Conservation (phyloP, 371 early-diverging fungal genomes). For the Globomyces sp. region DNA sequence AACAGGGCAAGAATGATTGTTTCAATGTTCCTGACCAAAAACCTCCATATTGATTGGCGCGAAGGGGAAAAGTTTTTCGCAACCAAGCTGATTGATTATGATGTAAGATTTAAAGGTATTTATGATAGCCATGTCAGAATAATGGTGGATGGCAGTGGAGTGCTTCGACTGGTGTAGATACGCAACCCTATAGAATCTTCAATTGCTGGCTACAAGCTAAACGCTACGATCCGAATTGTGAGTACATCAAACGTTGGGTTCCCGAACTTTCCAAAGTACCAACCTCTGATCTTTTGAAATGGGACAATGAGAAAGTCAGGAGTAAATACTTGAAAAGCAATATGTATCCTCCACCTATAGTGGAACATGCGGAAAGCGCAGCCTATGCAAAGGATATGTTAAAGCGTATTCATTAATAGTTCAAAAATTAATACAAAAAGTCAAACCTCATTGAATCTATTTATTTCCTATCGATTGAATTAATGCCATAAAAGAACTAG, state of each 20-base stretch:
- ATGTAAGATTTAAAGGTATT: slow-evolving; percentile 15
- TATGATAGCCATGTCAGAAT: slow-evolving; percentile 49
- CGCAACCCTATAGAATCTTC: slow-evolving; percentile 69
- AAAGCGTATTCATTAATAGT: slow-evolving; percentile 13
- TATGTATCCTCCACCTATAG: background rate
- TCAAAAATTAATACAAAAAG: too few species aligned
- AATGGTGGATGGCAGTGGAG: slow-evolving; percentile 78
- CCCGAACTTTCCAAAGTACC: slow-evolving; percentile 34
- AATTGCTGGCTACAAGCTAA: slow-evolving; percentile 52
- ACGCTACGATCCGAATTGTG: slow-evolving; percentile 59
- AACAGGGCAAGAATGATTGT: slow-evolving; percentile 66
- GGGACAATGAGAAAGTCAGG: slow-evolving; percentile 16
- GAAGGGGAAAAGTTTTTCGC: slow-evolving; percentile 62
- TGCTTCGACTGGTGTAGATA: slow-evolving; percentile 64
- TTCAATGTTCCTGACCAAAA: slow-evolving; percentile 66
- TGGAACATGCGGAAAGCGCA: background rate
- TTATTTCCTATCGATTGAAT: too few species aligned
- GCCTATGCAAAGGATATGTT: slow-evolving; percentile 40
- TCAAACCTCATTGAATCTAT: too few species aligned
- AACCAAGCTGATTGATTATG: slow-evolving; percentile 63
- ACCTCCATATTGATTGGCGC: slow-evolving; percentile 66
- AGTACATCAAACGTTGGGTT: slow-evolving; percentile 40
- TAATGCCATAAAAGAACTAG: too few species aligned
- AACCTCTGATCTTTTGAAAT: slow-evolving; percentile 17
- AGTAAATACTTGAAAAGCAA: slow-evolving; percentile 12